Percentiles rank a stretch among this genome's conserved stretches.
phyloP scores from a whole-genome alignment of 2,329 filamentous ascomycete species.

The Colletotrichum karsti region DNA sequence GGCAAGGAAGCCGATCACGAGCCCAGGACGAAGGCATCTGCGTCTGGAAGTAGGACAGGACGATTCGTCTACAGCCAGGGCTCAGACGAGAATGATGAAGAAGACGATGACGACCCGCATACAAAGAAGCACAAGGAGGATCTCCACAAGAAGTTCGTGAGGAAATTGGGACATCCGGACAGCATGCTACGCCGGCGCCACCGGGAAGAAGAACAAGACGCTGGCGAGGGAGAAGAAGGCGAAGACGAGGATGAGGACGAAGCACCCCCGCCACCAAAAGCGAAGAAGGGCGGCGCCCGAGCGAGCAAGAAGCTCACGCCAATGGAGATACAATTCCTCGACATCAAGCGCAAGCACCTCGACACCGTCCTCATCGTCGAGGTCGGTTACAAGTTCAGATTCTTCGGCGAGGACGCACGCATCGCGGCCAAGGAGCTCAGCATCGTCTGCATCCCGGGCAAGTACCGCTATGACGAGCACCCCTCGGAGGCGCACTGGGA shows the following conservation, averaged over 20 bases:
- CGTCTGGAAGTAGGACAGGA: conserved; percentile 53
- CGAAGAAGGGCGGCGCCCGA: conserved; percentile 70
- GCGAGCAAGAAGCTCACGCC: conserved; percentile 83
- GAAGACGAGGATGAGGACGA: conserved; percentile 67
- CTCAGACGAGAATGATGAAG: conserved; percentile 43
- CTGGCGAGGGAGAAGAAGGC: conserved; percentile 60
- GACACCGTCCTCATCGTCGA: conserved; percentile 93
- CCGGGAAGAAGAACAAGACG: conserved; percentile 61
- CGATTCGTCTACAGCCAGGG: conserved; percentile 61
- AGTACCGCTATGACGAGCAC: conserved; percentile 93
- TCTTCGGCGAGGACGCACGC: conserved; percentile 95
- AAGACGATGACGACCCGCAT: conserved; percentile 58
- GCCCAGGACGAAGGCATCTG: conserved; percentile 31
- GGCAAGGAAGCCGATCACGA: conserved; percentile 33
- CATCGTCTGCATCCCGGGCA: conserved; percentile 96
- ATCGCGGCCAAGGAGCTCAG: conserved; percentile 88
- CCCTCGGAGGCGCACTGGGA: conserved; percentile 91
- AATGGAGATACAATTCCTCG: conserved; percentile 91
- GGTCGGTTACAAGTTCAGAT: conserved; percentile 97
- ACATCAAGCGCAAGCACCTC: conserved; percentile 90
- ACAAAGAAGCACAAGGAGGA: conserved; percentile 69
- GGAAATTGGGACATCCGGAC: conserved; percentile 87
- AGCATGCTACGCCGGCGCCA: conserved; percentile 75
- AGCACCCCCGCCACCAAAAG: conserved; percentile 53
- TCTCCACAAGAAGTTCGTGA: conserved; percentile 86